phyloP scores from a whole-genome alignment of 257 asterid genomes.

The Salvia splendens region DNA sequence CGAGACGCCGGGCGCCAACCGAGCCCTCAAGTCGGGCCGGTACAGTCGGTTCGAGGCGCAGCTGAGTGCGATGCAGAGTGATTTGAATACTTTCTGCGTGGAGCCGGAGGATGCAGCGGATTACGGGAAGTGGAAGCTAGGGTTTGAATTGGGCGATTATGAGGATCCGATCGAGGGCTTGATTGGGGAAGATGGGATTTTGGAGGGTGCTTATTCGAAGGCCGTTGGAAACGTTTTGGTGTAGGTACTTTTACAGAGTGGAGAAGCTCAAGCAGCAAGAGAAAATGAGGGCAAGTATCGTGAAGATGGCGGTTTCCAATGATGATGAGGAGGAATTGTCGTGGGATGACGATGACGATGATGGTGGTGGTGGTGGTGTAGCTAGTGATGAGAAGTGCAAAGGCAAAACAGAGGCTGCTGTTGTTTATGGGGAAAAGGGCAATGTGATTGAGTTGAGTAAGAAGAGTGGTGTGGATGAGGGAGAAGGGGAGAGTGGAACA shows the following conservation, averaged over 20 bases:
- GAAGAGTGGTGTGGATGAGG: conserved; percentile 31
- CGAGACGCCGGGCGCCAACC: conserved; percentile 54
- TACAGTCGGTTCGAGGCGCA: conserved; percentile 76
- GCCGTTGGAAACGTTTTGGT: conserved; percentile 76
- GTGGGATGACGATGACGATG: conserved; percentile 86
- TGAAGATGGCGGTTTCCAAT: conserved; percentile 61
- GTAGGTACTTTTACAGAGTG: conserved; percentile 70
- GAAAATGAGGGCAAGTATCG: conserved; percentile 69
- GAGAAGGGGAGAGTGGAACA: conserved; percentile 34
- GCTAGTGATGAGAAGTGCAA: conserved; percentile 7
- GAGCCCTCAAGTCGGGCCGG: conserved; percentile 48
- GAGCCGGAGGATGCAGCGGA: conserved; percentile 79
- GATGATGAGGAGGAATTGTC: conserved; percentile 79
- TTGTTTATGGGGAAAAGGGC: conserved; percentile 28
- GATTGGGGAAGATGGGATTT: conserved; percentile 54
- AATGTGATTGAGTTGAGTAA: conserved; percentile 32
- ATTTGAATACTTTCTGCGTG: conserved; percentile 49
- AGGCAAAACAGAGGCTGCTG: conserved; percentile 10
- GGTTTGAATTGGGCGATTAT: conserved; percentile 55
- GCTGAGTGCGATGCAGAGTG: conserved; percentile 56
- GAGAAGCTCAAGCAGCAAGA: conserved; percentile 79
- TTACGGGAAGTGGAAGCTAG: conserved; percentile 62
- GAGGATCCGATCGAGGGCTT: conserved; percentile 48
- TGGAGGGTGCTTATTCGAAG: conserved; percentile 52
- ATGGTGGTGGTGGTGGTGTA: conserved; percentile 59